Percentiles rank a stretch among this genome's conserved stretches.
Evolutionary conservation across 1,139 yeast genomes (phyloP).

Genomic region (Kluyveromyces sp.): DNA sequence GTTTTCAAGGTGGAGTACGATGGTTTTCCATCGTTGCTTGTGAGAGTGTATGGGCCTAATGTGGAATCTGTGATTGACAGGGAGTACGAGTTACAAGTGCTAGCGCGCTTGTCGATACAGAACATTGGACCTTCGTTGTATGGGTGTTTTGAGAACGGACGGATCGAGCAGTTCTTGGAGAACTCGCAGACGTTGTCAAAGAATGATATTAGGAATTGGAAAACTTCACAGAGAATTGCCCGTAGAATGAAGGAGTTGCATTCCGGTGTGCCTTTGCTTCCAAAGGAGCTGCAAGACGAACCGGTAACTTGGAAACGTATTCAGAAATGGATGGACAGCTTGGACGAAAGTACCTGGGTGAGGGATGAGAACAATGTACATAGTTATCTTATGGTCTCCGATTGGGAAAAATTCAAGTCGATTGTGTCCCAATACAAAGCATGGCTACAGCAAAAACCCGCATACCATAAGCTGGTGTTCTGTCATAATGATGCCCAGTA

Average conservation of each 20-base stretch:
- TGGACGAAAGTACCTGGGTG: constrained; percentile 37
- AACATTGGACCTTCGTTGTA: constrained; percentile 82
- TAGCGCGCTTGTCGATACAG: constrained; percentile 65
- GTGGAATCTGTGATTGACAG: constrained; percentile 84
- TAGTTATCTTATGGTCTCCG: constrained; percentile 40
- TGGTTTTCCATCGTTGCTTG: constrained; percentile 40
- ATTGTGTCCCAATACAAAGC: constrained; percentile 44
- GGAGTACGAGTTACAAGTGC: constrained; percentile 63
- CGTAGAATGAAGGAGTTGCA: constrained; percentile 96
- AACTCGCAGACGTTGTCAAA: constrained; percentile 60
- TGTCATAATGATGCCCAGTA: constrained; percentile 96
- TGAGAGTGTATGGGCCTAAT: constrained; percentile 88
- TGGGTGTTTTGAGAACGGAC: constrained; percentile 86
- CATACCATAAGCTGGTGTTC: constrained; percentile 47
- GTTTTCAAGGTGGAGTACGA: constrained; percentile 57
- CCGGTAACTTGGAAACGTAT: constrained; percentile 69
- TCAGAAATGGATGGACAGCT: constrained; percentile 59
- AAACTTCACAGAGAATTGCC: constrained; percentile 77
- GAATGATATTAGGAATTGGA: constrained; percentile 64
- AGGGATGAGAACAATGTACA: constrained; percentile 31
- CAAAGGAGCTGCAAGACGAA: constrained; percentile 43
- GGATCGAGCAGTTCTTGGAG: constrained; percentile 84
- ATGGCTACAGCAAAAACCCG: constrained; percentile 57
- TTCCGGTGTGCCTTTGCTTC: constrained; percentile 60
- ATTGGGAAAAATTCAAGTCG: constrained; percentile 43